A percentile compares a stretch with the other conserved stretches of the same genome.
Conservation (phyloP, 495 filamentous ascomycete species). For the Hypoxylon lienhwacheense region DNA sequence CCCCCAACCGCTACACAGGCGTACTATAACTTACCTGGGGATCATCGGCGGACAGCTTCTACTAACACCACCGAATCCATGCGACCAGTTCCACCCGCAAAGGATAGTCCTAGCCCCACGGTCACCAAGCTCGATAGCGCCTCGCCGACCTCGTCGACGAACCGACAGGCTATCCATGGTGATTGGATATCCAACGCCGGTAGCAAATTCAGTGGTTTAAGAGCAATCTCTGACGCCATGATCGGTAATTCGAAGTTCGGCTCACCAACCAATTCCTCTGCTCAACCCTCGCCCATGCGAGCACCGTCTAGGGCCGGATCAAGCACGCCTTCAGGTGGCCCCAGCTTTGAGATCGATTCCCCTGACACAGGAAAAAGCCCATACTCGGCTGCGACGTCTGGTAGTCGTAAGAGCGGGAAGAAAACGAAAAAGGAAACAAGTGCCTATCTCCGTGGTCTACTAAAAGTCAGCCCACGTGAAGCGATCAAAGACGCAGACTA, state of each 20-base stretch:
- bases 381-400: slow-evolving; percentile 49
- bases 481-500: slow-evolving; percentile 89
- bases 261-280: slow-evolving; percentile 58
- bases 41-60: slow-evolving; percentile 53
- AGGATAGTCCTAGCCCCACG: slow-evolving; percentile 55
- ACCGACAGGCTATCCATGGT: slow-evolving; percentile 52
- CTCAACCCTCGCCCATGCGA: slow-evolving; percentile 67
- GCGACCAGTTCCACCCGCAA: slow-evolving; percentile 51
- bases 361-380: slow-evolving; percentile 64
- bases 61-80: slow-evolving; percentile 52
- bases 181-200: slow-evolving; percentile 56
- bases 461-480: slow-evolving; percentile 78
- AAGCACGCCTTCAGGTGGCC: slow-evolving; percentile 79
- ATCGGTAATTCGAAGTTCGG: slow-evolving; percentile 57
- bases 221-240: slow-evolving; percentile 80
- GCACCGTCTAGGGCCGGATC: slow-evolving; percentile 77
- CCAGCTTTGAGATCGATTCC: slow-evolving; percentile 77
- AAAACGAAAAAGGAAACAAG: slow-evolving; percentile 89
- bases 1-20: slow-evolving; percentile 55
- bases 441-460: slow-evolving; percentile 85
- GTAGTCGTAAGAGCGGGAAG: slow-evolving; percentile 58
- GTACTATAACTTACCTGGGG: slow-evolving; percentile 60
- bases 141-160: slow-evolving; percentile 54
- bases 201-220: slow-evolving; percentile 63
- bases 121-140: slow-evolving; percentile 69